A percentile compares a stretch with the other conserved stretches of the same genome.
Evolutionary conservation across 2,329 filamentous ascomycete genomes (phyloP).

Genomic region (Aureobasidium melanogenum): DNA sequence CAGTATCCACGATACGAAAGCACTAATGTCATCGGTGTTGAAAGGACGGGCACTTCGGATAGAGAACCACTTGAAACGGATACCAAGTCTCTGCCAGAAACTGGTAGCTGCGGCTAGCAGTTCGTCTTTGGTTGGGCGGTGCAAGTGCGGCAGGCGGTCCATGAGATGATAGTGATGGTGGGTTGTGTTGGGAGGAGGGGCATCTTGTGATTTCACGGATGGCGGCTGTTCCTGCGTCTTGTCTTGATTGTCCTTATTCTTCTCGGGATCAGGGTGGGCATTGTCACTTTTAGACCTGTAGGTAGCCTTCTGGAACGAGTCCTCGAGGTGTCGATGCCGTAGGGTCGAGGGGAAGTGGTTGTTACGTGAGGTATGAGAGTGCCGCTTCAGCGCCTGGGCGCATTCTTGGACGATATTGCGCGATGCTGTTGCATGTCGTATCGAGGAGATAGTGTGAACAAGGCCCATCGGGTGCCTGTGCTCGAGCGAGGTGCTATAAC

Average conservation of each 20-base stretch:
- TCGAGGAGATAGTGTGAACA: background rate
- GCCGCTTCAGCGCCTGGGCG: background rate
- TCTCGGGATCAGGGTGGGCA: background rate
- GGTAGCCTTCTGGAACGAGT: constrained; percentile 1
- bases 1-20: constrained; percentile 90
- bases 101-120: constrained; percentile 83
- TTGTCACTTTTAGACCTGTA: constrained; percentile 1
- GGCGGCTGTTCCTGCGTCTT: background rate
- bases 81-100: constrained; percentile 81
- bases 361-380: background rate
- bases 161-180: constrained; percentile 32
- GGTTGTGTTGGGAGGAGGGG: background rate
- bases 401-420: background rate
- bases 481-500: background rate
- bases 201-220: background rate
- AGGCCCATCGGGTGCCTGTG: background rate
- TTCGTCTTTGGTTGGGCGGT: constrained; percentile 88
- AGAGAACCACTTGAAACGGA: constrained; percentile 96
- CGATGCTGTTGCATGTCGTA: background rate
- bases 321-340: background rate
- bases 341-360: constrained; percentile 2
- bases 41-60: constrained; percentile 90
- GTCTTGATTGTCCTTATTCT: background rate
- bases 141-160: constrained; percentile 55
- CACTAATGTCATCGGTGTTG: constrained; percentile 93